phyloP scores from a whole-genome alignment of 306 rosid genomes.

The peach (Prunus persica) region DNA sequence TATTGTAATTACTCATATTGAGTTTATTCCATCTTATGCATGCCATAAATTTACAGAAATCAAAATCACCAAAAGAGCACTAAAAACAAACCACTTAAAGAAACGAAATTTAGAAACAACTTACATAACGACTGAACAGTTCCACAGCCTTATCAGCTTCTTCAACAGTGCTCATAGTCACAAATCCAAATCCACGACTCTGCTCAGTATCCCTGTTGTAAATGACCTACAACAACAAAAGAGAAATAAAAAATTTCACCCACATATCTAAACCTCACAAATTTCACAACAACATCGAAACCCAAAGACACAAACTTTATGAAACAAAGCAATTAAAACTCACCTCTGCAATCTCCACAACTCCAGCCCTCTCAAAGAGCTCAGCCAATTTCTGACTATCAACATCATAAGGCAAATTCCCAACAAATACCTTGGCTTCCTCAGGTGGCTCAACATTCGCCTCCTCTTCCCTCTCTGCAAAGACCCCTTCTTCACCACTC shows the following conservation, averaged over 20 bases:
- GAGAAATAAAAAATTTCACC: neutral
- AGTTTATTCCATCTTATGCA: neutral
- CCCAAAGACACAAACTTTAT: slow-evolving; percentile 6
- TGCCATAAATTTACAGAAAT: neutral
- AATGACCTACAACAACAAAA: slow-evolving; percentile 55
- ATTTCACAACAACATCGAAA: neutral
- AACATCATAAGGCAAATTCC: slow-evolving; percentile 82
- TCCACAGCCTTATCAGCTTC: slow-evolving; percentile 81
- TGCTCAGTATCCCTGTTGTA: slow-evolving; percentile 74
- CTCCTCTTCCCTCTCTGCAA: slow-evolving; percentile 31
- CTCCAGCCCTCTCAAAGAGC: slow-evolving; percentile 73
- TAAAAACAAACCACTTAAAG: neutral
- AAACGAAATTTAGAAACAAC: slow-evolving; percentile 23
- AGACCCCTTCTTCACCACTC: slow-evolving; percentile 35
- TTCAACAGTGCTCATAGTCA: slow-evolving; percentile 80
- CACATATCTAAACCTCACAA: neutral
- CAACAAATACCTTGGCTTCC: slow-evolving; percentile 78
- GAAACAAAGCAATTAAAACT: slow-evolving; percentile 4
- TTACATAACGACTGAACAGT: slow-evolving; percentile 66
- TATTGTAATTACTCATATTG: neutral
- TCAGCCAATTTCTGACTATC: slow-evolving; percentile 68
- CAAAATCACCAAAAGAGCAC: neutral
- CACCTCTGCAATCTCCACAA: slow-evolving; percentile 88
- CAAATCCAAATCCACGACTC: slow-evolving; percentile 95
- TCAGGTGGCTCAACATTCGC: slow-evolving; percentile 48